A percentile compares a stretch with the other conserved stretches of the same genome.
These are phyloP conservation scores for Phyllachora maydis DNA, from an alignment of 2,329 filamentous ascomycete species.

Conservation along the genomic window DNA sequence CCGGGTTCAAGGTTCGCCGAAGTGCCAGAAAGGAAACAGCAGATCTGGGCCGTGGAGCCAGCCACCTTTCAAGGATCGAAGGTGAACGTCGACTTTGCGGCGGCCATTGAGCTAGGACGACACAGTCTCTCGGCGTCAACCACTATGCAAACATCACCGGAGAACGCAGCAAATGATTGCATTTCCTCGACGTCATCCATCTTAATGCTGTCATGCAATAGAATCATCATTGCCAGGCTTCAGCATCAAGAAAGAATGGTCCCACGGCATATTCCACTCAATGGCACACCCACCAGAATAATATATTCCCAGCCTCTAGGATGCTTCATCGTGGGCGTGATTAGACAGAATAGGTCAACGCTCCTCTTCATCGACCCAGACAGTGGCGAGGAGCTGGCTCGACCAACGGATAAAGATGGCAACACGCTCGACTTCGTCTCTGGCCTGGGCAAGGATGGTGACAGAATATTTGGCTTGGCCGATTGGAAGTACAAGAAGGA, in stretches of 20 bases:
- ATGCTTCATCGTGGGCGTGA: constrained; percentile 30
- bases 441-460: constrained; percentile 32
- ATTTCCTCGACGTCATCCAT: too few relatives aligned
- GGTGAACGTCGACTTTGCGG: too few relatives aligned
- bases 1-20: constrained; percentile 3
- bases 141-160: too few relatives aligned
- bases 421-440: constrained; percentile 25
- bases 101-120: too few relatives aligned
- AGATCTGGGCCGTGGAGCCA: constrained; percentile 29
- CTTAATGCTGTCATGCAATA: too few relatives aligned
- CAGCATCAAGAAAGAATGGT: too few relatives aligned
- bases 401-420: constrained; percentile 19
- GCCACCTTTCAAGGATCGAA: too few relatives aligned
- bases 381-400: constrained; percentile 28
- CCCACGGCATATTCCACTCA: constrained; percentile 23
- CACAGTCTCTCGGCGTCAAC: too few relatives aligned
- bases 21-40: constrained; percentile 18
- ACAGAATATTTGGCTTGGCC: constrained; percentile 36
- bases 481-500: constrained; percentile 43
- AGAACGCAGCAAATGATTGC: too few relatives aligned
- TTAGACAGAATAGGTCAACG: constrained; percentile 19
- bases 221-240: too few relatives aligned
- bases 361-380: constrained; percentile 35
- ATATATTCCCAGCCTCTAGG: constrained; percentile 32
- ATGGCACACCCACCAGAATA: constrained; percentile 26